Conservation (phyloP, 371 early-diverging fungal genomes). For the Capillidium rhysosporum region DNA sequence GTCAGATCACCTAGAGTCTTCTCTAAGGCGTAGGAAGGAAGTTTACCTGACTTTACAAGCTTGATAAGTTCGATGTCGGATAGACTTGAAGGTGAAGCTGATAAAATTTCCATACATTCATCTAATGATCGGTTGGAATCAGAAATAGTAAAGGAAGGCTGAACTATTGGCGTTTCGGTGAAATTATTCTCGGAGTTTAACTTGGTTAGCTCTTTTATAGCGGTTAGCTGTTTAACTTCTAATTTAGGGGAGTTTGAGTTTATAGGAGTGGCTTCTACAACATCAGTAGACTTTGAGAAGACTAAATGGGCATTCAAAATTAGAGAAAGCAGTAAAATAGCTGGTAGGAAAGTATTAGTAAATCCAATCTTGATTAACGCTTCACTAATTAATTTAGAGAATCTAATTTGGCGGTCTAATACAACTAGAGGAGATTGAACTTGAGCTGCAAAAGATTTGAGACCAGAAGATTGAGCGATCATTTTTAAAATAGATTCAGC, state of each 20-base stretch:
- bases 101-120: conserved; percentile 33
- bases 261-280: conserved; percentile 1
- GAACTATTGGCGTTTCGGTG: too few relatives aligned
- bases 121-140: conserved; percentile 32
- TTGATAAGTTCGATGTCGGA: conserved; percentile 55
- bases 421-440: conserved; percentile 8
- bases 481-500: conserved; percentile 16
- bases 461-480: conserved; percentile 18
- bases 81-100: conserved; percentile 19
- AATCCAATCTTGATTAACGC: conserved; percentile 8
- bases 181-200: background rate
- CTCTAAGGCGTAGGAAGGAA: conserved; percentile 71
- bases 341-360: conserved; percentile 22
- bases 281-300: conserved; percentile 32
- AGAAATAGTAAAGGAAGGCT: background rate
- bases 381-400: background rate
- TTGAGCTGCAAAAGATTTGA: conserved; percentile 30
- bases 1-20: conserved; percentile 46
- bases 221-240: background rate
- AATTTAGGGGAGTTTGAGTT: background rate
- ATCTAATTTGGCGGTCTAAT: conserved; percentile 5
- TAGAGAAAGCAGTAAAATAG: conserved; percentile 29
- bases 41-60: conserved; percentile 44
- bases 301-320: conserved; percentile 42
- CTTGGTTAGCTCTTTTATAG: background rate